phyloP scores from a whole-genome alignment of 2,329 filamentous ascomycete species.

The Parastagonospora avenae region DNA sequence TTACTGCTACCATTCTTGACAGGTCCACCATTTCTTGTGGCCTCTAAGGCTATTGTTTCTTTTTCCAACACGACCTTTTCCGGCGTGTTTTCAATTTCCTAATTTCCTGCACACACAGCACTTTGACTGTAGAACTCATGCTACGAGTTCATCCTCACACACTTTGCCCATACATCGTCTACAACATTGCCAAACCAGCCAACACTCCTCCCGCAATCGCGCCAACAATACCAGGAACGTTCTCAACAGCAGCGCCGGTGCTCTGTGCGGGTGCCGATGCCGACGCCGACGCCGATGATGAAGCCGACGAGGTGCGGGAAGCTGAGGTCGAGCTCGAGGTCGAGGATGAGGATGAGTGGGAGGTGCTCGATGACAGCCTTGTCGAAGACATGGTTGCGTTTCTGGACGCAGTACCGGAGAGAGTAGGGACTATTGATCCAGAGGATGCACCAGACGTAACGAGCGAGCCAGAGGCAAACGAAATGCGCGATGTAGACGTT shows the following conservation, averaged over 20 bases:
- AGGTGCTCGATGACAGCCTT: conserved; percentile 10
- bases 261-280: conserved; percentile 17
- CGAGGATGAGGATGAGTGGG: conserved; percentile 6
- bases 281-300: conserved; percentile 15
- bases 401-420: conserved; percentile 1
- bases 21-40: no score
- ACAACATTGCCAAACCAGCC: conserved; percentile 25
- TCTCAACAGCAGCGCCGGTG: conserved; percentile 22
- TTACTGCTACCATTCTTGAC: not conserved
- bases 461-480: conserved; percentile 3
- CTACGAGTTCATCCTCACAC: not conserved
- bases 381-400: conserved; percentile 6
- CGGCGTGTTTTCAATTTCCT: not conserved
- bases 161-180: not conserved
- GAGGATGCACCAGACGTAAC: not conserved
- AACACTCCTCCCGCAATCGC: conserved; percentile 25
- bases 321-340: conserved; percentile 8
- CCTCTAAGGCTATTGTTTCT: not conserved
- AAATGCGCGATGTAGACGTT: conserved; percentile 9
- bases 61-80: not conserved
- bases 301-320: conserved; percentile 8
- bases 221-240: conserved; percentile 20
- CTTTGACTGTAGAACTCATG: not conserved
- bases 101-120: not conserved
- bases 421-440: not conserved